Evolutionary conservation across 2,329 filamentous ascomycete genomes (phyloP), one percentile per base, ranked within the genome.

Genomic region (Cladosporium austrohemisphaericum): DNA sequence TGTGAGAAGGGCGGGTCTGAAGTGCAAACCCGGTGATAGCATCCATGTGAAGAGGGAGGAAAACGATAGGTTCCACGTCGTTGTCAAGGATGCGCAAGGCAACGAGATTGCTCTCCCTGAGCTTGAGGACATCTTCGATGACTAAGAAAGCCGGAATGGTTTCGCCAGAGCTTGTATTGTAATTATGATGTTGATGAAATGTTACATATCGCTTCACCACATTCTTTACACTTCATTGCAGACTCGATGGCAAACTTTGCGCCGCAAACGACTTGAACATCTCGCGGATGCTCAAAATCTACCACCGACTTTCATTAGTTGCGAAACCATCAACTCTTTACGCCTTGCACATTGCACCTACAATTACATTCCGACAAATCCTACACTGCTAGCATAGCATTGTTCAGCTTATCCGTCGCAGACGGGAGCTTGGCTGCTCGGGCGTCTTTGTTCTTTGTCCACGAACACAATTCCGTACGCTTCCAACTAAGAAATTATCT

Each of bases 401-500:
- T 25, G 36, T 38, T 22, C n/a, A n/a, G 1, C 20, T 3, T 25
- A 3, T 14, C 22, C 4, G 18, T 14, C 14, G 5, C 36, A 20
- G 36, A n/a, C 36, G 9, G 10, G 5, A 38, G 20, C 22, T 11
- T 22, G 8, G 16, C 19, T 8, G 20, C 4, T 4, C 11, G 6
- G 5, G 23, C 37, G 8, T n/a, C 37, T 40, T 40, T 28, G 23
- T 40, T 40, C 37, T 40, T 40, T 40, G 37, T 40, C 23, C 23
- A 5, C 23, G 11, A 13, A 10, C n/a, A 14, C 8, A 8, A 9
- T 19, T n/a, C n/a, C n/a, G n/a, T n/a, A n/a, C n/a, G n/a, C n/a
- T n/a, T n/a, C 13, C 32, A 19, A 2, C 20, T 32, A 43, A 43
- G 40, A 32, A 22, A 32, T 5, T 2, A 18, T 4, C 45, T 49